Evolutionary conservation across 2,329 filamentous ascomycete genomes (phyloP).

Genomic region (Fonsecaea multimorphosa): DNA sequence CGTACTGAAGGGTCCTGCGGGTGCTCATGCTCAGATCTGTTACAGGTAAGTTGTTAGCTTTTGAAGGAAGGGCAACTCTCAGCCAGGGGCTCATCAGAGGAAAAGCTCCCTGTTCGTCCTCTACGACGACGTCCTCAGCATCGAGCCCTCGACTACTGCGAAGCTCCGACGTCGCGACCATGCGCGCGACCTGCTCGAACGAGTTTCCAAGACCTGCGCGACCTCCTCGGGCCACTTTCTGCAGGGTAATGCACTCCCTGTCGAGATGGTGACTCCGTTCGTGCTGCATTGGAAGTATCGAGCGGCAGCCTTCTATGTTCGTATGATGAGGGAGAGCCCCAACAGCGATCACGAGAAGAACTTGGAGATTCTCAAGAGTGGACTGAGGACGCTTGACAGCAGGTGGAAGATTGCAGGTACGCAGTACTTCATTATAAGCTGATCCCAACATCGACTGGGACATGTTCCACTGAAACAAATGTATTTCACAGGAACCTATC

Average conservation of each 20-base stretch:
- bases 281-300: conserved; percentile 13
- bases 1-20: not conserved
- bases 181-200: conserved; percentile 9
- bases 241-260: not conserved
- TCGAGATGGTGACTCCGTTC: conserved; percentile 4
- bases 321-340: not conserved
- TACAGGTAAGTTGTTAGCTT: not conserved
- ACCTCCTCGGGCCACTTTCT: not conserved
- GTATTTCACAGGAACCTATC: not conserved
- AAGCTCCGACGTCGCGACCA: conserved; percentile 7
- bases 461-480: not conserved
- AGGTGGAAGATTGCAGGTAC: conserved; percentile 14
- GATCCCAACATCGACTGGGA: not conserved
- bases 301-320: conserved; percentile 5
- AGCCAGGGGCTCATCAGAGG: not conserved
- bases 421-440: not conserved
- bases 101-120: conserved; percentile 10
- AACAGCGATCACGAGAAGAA: not conserved
- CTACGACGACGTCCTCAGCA: conserved; percentile 1
- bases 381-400: not conserved
- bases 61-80: not conserved
- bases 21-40: conserved; percentile 12
- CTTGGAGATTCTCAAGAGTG: conserved; percentile 3
- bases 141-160: not conserved
- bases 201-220: conserved; percentile 6